Evolutionary conservation across 768 basidiomycete species (phyloP).

Genomic region (Boletus subparvulus): DNA sequence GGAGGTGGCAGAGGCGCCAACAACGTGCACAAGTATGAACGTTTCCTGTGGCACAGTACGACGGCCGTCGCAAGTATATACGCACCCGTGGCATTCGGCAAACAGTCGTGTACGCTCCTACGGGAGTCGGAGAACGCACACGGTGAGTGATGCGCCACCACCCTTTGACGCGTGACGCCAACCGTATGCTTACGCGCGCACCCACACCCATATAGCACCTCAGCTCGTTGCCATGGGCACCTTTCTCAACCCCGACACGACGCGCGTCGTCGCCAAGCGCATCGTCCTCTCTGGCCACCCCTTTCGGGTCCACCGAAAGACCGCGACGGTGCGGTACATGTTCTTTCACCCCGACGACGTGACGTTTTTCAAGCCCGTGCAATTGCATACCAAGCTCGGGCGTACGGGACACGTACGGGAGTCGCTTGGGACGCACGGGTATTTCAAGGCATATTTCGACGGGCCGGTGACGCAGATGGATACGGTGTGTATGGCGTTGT

Average conservation of each 20-base stretch:
- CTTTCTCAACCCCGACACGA: constrained; percentile 87
- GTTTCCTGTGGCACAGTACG: constrained; percentile 79
- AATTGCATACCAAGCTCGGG: constrained; percentile 90
- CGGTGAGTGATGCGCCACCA: constrained; percentile 42
- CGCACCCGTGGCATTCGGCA: constrained; percentile 86
- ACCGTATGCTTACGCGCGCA: neutral
- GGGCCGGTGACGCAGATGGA: constrained; percentile 96
- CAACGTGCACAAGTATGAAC: constrained; percentile 96
- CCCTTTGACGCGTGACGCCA: neutral
- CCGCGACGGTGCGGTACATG: constrained; percentile 97
- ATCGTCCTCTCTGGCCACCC: constrained; percentile 94
- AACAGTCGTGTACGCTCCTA: constrained; percentile 69
- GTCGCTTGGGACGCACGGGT: constrained; percentile 94
- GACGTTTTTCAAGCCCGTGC: constrained; percentile 89
- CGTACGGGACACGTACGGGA: constrained; percentile 86
- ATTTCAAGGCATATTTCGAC: constrained; percentile 96
- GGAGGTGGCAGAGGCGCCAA: constrained; percentile 91
- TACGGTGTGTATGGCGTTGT: constrained; percentile 91
- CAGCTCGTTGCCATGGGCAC: constrained; percentile 87
- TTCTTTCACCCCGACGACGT: constrained; percentile 97
- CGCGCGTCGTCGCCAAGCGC: constrained; percentile 90
- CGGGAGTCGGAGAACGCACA: constrained; percentile 65
- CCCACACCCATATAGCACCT: constrained; percentile 47
- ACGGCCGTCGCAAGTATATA: constrained; percentile 86
- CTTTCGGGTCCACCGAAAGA: constrained; percentile 95